A percentile compares a stretch with the other conserved stretches of the same genome.
Conservation (phyloP, 345 rosid genomes). For the Toxicodendron radicans region DNA sequence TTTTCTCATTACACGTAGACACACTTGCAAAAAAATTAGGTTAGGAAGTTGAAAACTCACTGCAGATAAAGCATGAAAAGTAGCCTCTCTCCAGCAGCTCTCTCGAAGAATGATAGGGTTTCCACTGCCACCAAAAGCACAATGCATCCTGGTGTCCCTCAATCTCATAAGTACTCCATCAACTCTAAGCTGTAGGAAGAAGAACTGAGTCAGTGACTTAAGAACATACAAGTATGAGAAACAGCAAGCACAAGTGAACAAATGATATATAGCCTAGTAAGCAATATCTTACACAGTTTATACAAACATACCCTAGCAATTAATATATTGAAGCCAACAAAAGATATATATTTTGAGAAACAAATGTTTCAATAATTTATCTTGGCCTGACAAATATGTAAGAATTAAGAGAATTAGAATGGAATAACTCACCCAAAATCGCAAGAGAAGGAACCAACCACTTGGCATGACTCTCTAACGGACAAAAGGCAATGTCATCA, state of each 20-base stretch:
- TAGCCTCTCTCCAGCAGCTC: constrained; percentile 92
- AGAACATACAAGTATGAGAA: constrained; percentile 1
- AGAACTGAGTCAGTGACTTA: constrained; percentile 17
- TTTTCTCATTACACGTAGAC: neutral
- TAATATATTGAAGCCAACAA: neutral
- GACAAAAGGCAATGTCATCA: constrained; percentile 23
- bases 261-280: neutral
- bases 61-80: constrained; percentile 66
- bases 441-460: constrained; percentile 94
- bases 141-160: constrained; percentile 91
- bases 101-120: constrained; percentile 72
- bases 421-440: constrained; percentile 80
- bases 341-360: neutral
- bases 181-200: constrained; percentile 76
- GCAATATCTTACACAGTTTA: neutral
- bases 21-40: neutral
- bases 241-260: constrained; percentile 1
- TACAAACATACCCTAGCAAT: neutral
- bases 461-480: constrained; percentile 94
- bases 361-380: neutral
- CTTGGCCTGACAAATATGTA: constrained; percentile 6
- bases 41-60: constrained; percentile 44
- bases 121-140: constrained; percentile 48
- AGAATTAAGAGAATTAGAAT: neutral
- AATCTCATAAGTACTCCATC: constrained; percentile 96